Evolutionary conservation across 1,139 yeast genomes (phyloP), one percentile per base, ranked within the genome.

Genomic region (Hyphopichia buzzinii): DNA sequence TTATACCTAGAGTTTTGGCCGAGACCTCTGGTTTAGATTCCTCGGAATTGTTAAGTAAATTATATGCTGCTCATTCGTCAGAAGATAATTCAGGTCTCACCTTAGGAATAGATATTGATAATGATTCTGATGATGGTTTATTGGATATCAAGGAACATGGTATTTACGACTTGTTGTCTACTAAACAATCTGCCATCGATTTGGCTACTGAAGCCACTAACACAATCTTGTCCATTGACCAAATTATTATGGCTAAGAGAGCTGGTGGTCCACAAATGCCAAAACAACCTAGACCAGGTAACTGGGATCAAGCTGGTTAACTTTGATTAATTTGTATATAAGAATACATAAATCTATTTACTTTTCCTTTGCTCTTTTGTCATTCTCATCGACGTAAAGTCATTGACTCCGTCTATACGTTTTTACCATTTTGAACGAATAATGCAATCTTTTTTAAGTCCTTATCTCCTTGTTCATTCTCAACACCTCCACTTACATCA

Each of bases 231-330:
- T 82, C 95, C 17, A 90, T 89, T 32, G 96, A 87, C 61, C 95
- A 85, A 68, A 87, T 87, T 54, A 86, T 86, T 56, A 88, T 87
- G 87, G 95, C 95, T 34, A 87, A 87, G 75, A 79, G 95, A 55
- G 96, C 96, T 2, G 98, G 98, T 48, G 98, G 98, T 19, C 98
- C 98, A 31, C 84, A 74, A 32, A 81, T 89, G 75, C 96, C 97
- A 36, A 75, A 81, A 50, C 95, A 86, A 57, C 85, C 82, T 49
- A 81, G 84, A 59, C 92, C 94, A 31, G 96, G 96, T 41, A 90
- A 90, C 69, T 90, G 98, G 98, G 98, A 90, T 59, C 95, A 84
- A 64, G 97, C 78, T 42, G 96, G 89, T 65, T 88, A 68, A 44
- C 19, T 24, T 13, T 14, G 12, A 12, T 25, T 21, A 28, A 33